A percentile compares a stretch with the other conserved stretches of the same genome.
Conservation (phyloP, 345 rosid genomes). For the Citrus glauca region DNA sequence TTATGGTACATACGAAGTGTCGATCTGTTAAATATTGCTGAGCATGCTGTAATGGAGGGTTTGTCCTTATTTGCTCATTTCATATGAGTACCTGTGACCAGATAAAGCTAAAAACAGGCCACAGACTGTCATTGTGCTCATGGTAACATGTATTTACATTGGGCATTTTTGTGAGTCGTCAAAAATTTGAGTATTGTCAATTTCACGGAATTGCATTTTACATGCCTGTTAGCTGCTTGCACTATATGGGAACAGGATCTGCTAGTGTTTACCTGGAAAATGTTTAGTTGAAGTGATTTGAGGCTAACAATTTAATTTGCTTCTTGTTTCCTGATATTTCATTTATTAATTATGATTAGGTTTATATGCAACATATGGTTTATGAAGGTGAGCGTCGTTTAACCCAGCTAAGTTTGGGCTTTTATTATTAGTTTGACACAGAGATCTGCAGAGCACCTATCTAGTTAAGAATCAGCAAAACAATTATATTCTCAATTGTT, state of each 20-base stretch:
- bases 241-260: not conserved
- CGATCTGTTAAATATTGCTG: not conserved
- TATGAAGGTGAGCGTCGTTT: not conserved
- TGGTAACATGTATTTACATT: not conserved
- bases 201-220: not conserved
- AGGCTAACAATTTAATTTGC: not conserved
- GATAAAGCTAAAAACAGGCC: not conserved
- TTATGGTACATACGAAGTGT: not conserved
- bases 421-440: not conserved
- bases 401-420: not conserved
- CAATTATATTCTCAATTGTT: slow-evolving; percentile 13
- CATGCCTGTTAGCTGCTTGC: not conserved
- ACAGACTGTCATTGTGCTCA: not conserved
- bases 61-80: not conserved
- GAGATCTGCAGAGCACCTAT: not conserved
- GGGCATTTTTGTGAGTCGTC: not conserved
- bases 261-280: not conserved
- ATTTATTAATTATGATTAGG: not conserved
- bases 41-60: not conserved
- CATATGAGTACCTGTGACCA: not conserved
- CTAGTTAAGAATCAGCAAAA: not conserved
- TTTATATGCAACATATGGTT: not conserved
- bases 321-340: not conserved
- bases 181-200: not conserved
- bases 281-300: slow-evolving; percentile 1